Conservation (phyloP, 2,329 filamentous ascomycete species). For the Polychaeton citri region DNA sequence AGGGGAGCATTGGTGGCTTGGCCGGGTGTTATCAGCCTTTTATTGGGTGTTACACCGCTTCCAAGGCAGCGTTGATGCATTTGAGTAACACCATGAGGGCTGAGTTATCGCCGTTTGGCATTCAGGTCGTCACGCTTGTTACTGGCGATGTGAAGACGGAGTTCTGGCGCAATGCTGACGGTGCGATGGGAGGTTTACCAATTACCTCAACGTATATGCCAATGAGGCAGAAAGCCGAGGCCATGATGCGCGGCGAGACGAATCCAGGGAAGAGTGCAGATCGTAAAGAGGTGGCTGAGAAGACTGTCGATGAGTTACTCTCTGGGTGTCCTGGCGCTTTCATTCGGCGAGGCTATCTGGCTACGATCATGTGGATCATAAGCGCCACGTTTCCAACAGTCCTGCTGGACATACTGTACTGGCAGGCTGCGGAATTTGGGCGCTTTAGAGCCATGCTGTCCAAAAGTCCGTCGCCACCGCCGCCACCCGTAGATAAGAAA, state of each 20-base stretch:
- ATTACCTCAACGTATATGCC: conserved; percentile 36
- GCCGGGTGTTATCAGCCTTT: conserved; percentile 9
- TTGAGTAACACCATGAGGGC: conserved; percentile 14
- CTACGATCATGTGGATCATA: conserved; percentile 3
- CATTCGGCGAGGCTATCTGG: conserved; percentile 6
- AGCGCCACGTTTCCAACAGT: neutral
- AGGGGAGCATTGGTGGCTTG: conserved; percentile 20
- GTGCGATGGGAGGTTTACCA: conserved; percentile 28
- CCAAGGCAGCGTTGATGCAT: conserved; percentile 13
- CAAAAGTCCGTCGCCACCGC: neutral
- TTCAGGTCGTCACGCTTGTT: conserved; percentile 13
- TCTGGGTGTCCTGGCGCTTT: conserved; percentile 1
- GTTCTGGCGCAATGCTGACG: conserved; percentile 2
- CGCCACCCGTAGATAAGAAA: neutral
- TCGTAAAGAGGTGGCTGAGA: conserved; percentile 4
- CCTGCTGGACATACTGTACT: neutral
- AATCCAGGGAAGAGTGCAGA: conserved; percentile 3
- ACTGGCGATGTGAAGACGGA: conserved; percentile 10
- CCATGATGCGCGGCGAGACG: conserved; percentile 2
- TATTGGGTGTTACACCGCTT: conserved; percentile 22
- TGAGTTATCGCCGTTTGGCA: conserved; percentile 16
- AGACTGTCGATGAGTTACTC: conserved; percentile 7
- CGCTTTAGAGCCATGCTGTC: conserved; percentile 1
- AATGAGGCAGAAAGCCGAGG: conserved; percentile 27
- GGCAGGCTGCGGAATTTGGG: conserved; percentile 1